Conservation (phyloP, 495 filamentous ascomycete genomes). For the Aspergillus carlsbadensis region DNA sequence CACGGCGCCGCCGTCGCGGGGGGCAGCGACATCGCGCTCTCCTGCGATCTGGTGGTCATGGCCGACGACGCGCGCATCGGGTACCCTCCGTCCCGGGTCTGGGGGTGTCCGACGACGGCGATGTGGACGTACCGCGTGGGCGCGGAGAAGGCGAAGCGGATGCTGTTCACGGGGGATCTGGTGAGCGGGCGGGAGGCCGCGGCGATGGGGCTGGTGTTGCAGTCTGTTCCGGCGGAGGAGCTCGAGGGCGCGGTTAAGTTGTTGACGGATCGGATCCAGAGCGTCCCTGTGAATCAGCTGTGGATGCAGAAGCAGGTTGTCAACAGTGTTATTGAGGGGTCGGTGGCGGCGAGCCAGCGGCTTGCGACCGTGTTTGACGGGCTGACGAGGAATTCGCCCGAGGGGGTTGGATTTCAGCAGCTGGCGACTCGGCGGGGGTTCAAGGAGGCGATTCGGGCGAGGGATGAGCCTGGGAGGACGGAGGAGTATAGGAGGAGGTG, state of each 20-base stretch:
- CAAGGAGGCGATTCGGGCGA: not conserved
- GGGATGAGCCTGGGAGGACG: not conserved
- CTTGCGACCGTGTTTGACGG: too few species aligned
- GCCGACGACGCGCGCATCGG: conserved; percentile 8
- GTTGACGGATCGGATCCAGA: not conserved
- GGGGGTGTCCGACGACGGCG: conserved; percentile 9
- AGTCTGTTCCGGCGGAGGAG: conserved; percentile 7
- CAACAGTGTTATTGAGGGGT: conserved; percentile 1
- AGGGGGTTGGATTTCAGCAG: too few species aligned
- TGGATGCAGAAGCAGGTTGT: conserved; percentile 10
- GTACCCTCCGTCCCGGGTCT: conserved; percentile 10
- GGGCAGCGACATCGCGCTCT: conserved; percentile 14
- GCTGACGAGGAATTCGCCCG: too few species aligned
- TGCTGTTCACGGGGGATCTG: conserved; percentile 11
- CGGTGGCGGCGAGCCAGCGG: not conserved
- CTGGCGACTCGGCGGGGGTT: too few species aligned
- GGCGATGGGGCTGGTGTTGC: conserved; percentile 5
- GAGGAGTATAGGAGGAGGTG: not conserved
- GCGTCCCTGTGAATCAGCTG: not conserved
- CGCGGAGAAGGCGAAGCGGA: conserved; percentile 10
- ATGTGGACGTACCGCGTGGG: conserved; percentile 12
- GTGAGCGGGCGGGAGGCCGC: conserved; percentile 6
- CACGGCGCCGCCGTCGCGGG: conserved; percentile 15
- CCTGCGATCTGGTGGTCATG: conserved; percentile 11
- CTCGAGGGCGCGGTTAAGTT: not conserved